Base-by-base conservation (phyloP, 257 asterid species). In the Petunia secreta region DNA sequence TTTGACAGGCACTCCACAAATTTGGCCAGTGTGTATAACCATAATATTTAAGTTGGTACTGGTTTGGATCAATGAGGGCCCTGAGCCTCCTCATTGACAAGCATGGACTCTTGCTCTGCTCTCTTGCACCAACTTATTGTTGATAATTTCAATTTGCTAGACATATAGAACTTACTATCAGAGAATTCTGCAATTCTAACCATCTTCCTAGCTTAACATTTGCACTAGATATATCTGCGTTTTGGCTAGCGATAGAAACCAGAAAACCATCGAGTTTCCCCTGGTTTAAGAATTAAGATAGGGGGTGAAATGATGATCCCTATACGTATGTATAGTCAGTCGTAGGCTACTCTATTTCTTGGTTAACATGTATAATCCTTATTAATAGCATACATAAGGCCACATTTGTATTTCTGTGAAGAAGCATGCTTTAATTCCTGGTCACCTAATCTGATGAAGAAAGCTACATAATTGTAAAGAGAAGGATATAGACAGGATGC, bases 21-120 rank as follows among this genome's bases (percentile, higher is more conserved):
- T 66, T 55, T 55, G 53, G n/a, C 39, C 74, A 39, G 74, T 65
- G 41, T 39, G 74, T 65, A 25, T 25, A 65, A 44, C 57, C 75
- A 68, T 46, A 44, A 68, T 46, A 25, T 46, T 40, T 46, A 69
- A 69, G 40, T 44, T 69, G 39, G 74, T 40, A 65, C 25, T 0
- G 50, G 50, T 38, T 38, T 11, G 50, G 50, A 64, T 69, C 40
- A 44, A 8, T 25, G 76, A 69, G 41, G 58, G 58, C 58, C 58
- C 76, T 69, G 55, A n/a, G 44, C 8, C 67, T 62, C 40, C 69
- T 37, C 46, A 63, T 37, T 5, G 46, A 63, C 46, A 36, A 16
- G 14, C 40, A 44, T 44, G 58, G 57, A 8, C 57, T 68, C 57
- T 43, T 68, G 40, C 55, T 2, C 2, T 43, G 57, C 37, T 8